Conservation (phyloP, 371 early-diverging fungal genomes). For the Apophysomyces sp. region DNA sequence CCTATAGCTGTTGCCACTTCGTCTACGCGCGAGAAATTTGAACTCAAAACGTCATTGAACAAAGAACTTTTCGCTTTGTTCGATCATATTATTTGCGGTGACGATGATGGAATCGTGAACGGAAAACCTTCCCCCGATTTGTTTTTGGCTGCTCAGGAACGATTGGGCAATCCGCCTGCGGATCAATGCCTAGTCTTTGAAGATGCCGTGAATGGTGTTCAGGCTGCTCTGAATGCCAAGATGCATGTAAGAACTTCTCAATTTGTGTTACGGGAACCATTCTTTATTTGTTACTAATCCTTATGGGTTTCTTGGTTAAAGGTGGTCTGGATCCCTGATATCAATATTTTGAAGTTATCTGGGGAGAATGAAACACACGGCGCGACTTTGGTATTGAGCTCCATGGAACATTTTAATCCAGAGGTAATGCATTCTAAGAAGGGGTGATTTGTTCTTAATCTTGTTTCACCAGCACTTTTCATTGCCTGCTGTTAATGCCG, state of each 20-base stretch:
- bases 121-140: slow-evolving; percentile 94
- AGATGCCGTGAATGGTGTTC: slow-evolving; percentile 83
- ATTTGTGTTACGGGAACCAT: background rate
- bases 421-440: slow-evolving; percentile 12
- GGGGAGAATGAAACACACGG: slow-evolving; percentile 32
- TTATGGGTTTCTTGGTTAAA: slow-evolving; percentile 7
- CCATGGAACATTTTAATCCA: slow-evolving; percentile 75
- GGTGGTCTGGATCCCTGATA: slow-evolving; percentile 84
- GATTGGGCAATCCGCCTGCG: slow-evolving; percentile 49
- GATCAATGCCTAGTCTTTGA: slow-evolving; percentile 90
- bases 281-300: background rate
- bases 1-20: slow-evolving; percentile 93
- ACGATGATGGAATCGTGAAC: slow-evolving; percentile 72
- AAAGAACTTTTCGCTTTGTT: slow-evolving; percentile 77
- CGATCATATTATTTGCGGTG: slow-evolving; percentile 81
- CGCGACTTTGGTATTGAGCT: slow-evolving; percentile 52
- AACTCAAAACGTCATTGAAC: slow-evolving; percentile 73
- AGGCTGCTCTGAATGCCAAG: slow-evolving; percentile 79
- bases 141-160: slow-evolving; percentile 71
- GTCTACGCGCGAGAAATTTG: slow-evolving; percentile 69
- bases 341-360: slow-evolving; percentile 38
- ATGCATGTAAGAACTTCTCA: slow-evolving; percentile 62
- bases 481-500: slow-evolving; percentile 16
- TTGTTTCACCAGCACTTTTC: slow-evolving; percentile 9
- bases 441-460: too few species aligned